These are phyloP conservation scores for Paramecium biaurelia DNA, from an alignment of 73 alveolate species.

Conservation along the genomic window DNA sequence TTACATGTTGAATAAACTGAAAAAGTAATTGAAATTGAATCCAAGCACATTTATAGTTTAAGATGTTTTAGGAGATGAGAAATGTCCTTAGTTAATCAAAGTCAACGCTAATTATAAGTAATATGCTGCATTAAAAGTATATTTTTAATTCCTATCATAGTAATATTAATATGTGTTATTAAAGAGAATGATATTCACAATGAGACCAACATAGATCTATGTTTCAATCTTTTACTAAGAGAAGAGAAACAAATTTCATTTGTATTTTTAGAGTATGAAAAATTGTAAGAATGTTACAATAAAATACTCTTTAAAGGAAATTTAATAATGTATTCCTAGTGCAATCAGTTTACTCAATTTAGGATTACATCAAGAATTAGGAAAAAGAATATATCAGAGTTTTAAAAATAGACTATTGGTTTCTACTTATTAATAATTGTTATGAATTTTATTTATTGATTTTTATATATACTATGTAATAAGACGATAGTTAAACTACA, in stretches of 20 bases:
- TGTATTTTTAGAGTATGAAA: neutral
- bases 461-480: neutral
- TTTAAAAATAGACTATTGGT: neutral
- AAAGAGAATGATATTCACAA: neutral
- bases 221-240: slow-evolving; percentile 16
- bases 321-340: slow-evolving; percentile 10
- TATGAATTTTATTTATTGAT: neutral
- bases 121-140: slow-evolving; percentile 9
- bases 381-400: slow-evolving; percentile 22
- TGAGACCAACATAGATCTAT: neutral
- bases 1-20: slow-evolving; percentile 5
- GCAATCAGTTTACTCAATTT: neutral
- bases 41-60: neutral
- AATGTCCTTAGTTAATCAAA: slow-evolving; percentile 32
- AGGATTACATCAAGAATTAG: slow-evolving; percentile 5
- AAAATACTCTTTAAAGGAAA: neutral
- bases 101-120: neutral
- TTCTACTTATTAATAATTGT: neutral
- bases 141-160: neutral
- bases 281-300: neutral
- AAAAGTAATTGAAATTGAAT: neutral
- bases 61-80: slow-evolving; percentile 7
- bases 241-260: neutral
- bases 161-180: neutral
- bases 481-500: neutral